These are phyloP conservation scores for Pythium sp. DNA, from an alignment of 352 stramenopile species.

Conservation along the genomic window DNA sequence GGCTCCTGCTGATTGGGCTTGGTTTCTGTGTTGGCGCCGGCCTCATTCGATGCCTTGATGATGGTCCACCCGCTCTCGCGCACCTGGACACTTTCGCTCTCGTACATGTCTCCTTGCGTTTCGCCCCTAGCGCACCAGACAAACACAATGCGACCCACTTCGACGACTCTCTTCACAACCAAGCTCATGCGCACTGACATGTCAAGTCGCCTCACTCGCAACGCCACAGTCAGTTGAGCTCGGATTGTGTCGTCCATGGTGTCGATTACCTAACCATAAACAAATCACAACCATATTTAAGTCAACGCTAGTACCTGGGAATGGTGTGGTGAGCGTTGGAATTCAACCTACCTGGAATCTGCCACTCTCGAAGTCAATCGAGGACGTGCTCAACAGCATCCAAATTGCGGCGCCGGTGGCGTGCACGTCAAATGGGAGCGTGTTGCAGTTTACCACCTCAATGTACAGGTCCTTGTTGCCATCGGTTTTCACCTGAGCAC, in stretches of 20 bases:
- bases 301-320: too few species aligned
- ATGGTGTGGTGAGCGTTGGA: neutral
- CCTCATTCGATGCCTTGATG: neutral
- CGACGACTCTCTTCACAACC: slow-evolving; percentile 7
- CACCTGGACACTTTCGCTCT: neutral
- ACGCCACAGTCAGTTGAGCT: neutral
- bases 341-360: slow-evolving; percentile 5
- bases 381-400: slow-evolving; percentile 9
- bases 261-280: neutral
- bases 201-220: slow-evolving; percentile 1
- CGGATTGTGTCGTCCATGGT: neutral
- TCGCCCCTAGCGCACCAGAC: slow-evolving; percentile 5
- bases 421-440: slow-evolving; percentile 4
- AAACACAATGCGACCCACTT: slow-evolving; percentile 5
- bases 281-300: neutral
- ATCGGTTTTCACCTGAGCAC: slow-evolving; percentile 7
- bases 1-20: neutral
- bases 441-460: slow-evolving; percentile 1
- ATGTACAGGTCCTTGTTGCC: neutral
- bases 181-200: neutral
- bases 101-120: neutral
- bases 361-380: neutral
- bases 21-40: neutral
- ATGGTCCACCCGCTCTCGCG: slow-evolving; percentile 5
- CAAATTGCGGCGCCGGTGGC: neutral